Percentiles rank a stretch among this genome's conserved stretches.
phyloP scores from a whole-genome alignment of 129 eudicot species.

The Ambrosia artemisiifolia region DNA sequence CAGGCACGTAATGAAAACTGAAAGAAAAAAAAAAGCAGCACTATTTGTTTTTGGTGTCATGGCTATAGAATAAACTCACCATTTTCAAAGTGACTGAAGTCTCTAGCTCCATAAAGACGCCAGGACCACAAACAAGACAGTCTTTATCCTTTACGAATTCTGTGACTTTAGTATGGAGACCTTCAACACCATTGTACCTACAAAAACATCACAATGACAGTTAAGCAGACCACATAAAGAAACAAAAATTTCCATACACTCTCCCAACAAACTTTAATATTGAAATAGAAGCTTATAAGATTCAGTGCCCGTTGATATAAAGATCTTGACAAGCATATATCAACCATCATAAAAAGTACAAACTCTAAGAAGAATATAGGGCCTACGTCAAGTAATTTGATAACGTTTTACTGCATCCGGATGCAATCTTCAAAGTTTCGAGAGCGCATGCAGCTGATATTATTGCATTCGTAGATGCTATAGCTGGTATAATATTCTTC shows the following conservation, averaged over 20 bases:
- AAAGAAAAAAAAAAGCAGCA: not conserved
- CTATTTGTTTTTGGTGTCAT: not conserved
- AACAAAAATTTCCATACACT: not conserved
- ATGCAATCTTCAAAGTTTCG: conserved; percentile 88
- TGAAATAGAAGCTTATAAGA: conserved; percentile 7
- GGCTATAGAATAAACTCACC: conserved; percentile 31
- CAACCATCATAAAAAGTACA: not conserved
- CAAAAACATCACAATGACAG: conserved; percentile 2
- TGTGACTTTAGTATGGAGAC: conserved; percentile 84
- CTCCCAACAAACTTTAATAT: not conserved
- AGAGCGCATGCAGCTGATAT: conserved; percentile 94
- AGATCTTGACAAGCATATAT: not conserved
- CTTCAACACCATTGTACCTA: conserved; percentile 95
- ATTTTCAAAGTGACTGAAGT: conserved; percentile 57
- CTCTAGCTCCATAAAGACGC: conserved; percentile 77
- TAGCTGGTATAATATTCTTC: conserved; percentile 94
- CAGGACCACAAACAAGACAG: conserved; percentile 93
- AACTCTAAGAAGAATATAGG: conserved; percentile 1
- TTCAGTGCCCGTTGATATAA: not conserved
- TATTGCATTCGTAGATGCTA: conserved; percentile 96
- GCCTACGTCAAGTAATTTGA: conserved; percentile 84
- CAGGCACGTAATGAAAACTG: not conserved
- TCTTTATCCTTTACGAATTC: conserved; percentile 78
- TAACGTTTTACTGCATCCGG: conserved; percentile 90
- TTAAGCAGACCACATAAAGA: conserved; percentile 11